Conservation (phyloP, 768 basidiomycete species). For the Trametes gibbosa region DNA sequence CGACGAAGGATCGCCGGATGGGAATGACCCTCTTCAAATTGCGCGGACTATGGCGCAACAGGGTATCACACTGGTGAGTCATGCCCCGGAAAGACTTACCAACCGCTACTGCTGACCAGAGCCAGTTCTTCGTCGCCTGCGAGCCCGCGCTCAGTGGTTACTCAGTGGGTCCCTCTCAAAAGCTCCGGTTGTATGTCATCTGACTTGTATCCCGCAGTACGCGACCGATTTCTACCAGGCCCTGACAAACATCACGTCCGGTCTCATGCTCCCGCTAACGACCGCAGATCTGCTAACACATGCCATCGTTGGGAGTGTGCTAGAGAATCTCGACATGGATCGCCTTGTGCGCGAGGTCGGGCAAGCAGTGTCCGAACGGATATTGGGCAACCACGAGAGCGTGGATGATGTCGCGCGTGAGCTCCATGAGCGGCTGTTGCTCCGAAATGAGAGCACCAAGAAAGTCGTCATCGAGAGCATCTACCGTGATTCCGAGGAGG, state of each 20-base stretch:
- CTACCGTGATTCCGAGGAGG: constrained; percentile 88
- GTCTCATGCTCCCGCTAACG: constrained; percentile 93
- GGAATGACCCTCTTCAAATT: constrained; percentile 83
- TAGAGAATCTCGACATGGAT: constrained; percentile 99
- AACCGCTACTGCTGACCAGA: constrained; percentile 1
- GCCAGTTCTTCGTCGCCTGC: constrained; percentile 97
- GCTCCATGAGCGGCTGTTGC: constrained; percentile 84
- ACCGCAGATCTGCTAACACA: constrained; percentile 93
- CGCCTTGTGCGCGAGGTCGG: constrained; percentile 93
- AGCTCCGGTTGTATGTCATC: constrained; percentile 7
- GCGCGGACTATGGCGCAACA: constrained; percentile 86
- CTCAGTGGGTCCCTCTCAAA: constrained; percentile 49
- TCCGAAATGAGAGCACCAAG: constrained; percentile 96
- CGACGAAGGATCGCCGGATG: constrained; percentile 92
- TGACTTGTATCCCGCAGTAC: constrained; percentile 46
- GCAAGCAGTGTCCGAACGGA: constrained; percentile 86
- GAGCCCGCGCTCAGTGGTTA: constrained; percentile 95
- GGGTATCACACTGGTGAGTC: constrained; percentile 83
- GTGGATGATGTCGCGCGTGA: constrained; percentile 96
- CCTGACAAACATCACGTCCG: constrained; percentile 88
- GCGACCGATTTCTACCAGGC: constrained; percentile 95
- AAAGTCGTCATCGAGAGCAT: constrained; percentile 96
- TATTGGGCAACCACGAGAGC: constrained; percentile 89
- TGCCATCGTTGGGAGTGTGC: constrained; percentile 93
- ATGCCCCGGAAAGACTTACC: neutral